Conservation (phyloP, 2,329 filamentous ascomycete species). For the Fusarium subtropicale region DNA sequence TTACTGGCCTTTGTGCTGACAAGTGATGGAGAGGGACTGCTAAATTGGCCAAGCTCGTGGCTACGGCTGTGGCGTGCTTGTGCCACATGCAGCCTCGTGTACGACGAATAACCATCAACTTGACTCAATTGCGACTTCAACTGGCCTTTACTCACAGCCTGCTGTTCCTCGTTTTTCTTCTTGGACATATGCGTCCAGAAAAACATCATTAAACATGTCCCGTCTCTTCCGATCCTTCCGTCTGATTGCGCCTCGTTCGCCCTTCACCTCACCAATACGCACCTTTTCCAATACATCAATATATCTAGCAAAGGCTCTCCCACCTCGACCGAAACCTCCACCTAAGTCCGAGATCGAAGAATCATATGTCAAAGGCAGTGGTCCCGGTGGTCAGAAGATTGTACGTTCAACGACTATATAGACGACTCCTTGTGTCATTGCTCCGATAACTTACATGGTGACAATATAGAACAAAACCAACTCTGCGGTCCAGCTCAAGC, state of each 20-base stretch:
- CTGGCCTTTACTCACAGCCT: not conserved
- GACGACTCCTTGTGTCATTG: not conserved
- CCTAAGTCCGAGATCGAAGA: constrained; percentile 85
- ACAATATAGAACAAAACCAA: constrained; percentile 86
- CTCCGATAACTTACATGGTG: constrained; percentile 8
- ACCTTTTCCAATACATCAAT: constrained; percentile 51
- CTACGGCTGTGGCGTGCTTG: constrained; percentile 31
- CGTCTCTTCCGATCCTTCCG: constrained; percentile 21
- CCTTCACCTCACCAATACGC: constrained; percentile 20
- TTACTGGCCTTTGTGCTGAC: constrained; percentile 13
- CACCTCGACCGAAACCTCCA: constrained; percentile 78
- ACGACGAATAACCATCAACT: constrained; percentile 7
- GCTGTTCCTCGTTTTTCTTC: not conserved
- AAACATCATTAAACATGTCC: constrained; percentile 16
- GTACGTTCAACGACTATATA: constrained; percentile 54
- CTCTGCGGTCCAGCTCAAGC: constrained; percentile 92
- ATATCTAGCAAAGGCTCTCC: constrained; percentile 66
- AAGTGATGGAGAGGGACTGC: not conserved
- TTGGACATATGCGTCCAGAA: not conserved
- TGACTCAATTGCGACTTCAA: constrained; percentile 14
- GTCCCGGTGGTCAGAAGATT: constrained; percentile 96
- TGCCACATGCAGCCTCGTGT: constrained; percentile 32
- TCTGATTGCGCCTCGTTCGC: not conserved
- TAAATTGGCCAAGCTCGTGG: not conserved
- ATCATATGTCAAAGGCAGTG: constrained; percentile 88